Evolutionary conservation across 2,329 filamentous ascomycete species (phyloP).

Genomic region (Fusarium sp.): DNA sequence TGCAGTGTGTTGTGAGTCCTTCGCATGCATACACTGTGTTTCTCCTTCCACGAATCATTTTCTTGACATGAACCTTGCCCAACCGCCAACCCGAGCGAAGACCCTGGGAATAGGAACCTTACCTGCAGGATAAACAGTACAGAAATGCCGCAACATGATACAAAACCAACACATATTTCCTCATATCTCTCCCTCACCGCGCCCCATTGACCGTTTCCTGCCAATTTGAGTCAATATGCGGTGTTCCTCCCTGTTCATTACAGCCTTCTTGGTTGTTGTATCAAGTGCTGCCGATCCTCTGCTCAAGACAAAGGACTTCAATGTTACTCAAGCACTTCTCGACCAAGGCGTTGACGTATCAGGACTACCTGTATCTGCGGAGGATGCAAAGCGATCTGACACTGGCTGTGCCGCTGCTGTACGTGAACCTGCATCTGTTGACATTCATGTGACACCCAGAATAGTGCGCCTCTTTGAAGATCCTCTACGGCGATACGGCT

Average conservation of each 20-base stretch:
- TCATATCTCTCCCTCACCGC: accelerated
- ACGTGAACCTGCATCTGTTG: not conserved
- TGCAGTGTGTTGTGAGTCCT: no score
- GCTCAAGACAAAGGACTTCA: slow-evolving; percentile 14
- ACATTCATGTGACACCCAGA: not conserved
- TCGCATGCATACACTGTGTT: not conserved
- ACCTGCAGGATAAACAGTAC: not conserved
- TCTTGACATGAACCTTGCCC: not conserved
- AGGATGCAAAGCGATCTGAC: not conserved
- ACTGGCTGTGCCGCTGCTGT: slow-evolving; percentile 15
- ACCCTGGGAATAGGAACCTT: not conserved
- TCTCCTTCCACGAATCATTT: not conserved
- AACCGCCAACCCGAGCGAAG: not conserved
- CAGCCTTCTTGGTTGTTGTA: not conserved
- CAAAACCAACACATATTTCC: not conserved
- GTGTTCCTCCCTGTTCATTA: not conserved
- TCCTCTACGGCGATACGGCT: slow-evolving; percentile 21
- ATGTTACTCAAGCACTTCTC: slow-evolving; percentile 26
- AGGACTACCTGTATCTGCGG: not conserved
- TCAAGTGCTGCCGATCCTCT: not conserved
- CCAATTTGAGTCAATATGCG: not conserved
- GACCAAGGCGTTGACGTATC: slow-evolving; percentile 16
- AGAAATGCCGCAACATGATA: not conserved
- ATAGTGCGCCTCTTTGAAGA: slow-evolving; percentile 23
- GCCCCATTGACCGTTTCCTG: not conserved